Percentiles rank a stretch among this genome's conserved stretches.
Conservation (phyloP, 495 filamentous ascomycete species). For the Neurospora sp. region DNA sequence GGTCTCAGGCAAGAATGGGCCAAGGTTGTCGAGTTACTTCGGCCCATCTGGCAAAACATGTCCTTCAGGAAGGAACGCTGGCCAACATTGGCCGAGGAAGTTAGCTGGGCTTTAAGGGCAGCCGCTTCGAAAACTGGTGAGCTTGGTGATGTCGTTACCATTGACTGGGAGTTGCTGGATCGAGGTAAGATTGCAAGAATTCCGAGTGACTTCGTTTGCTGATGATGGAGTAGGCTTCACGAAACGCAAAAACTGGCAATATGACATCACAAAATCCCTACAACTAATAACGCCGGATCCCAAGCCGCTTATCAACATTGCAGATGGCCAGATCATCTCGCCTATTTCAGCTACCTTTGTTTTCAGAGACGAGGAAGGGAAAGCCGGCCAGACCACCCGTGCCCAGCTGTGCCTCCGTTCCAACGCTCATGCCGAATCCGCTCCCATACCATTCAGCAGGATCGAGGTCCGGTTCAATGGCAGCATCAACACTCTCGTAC, state of each 20-base stretch:
- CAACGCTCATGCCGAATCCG: slow-evolving; percentile 49
- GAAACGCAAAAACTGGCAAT: slow-evolving; percentile 50
- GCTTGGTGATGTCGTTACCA: slow-evolving; percentile 53
- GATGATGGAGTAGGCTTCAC: slow-evolving; percentile 41
- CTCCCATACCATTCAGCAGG: slow-evolving; percentile 52
- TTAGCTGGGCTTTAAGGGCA: slow-evolving; percentile 63
- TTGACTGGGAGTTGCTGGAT: slow-evolving; percentile 79
- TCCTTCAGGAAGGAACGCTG: slow-evolving; percentile 71
- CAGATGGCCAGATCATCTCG: slow-evolving; percentile 56
- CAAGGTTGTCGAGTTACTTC: slow-evolving; percentile 55
- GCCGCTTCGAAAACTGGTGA: slow-evolving; percentile 57
- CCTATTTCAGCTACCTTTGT: slow-evolving; percentile 62
- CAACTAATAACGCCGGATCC: slow-evolving; percentile 41
- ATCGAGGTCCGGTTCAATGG: slow-evolving; percentile 61
- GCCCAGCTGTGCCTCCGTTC: slow-evolving; percentile 70
- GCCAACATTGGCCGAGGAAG: slow-evolving; percentile 63
- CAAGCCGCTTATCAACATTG: slow-evolving; percentile 55
- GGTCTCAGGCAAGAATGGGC: slow-evolving; percentile 52
- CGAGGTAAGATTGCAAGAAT: slow-evolving; percentile 37
- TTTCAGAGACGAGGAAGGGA: slow-evolving; percentile 64
- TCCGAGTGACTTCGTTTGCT: neutral
- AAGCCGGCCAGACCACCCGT: slow-evolving; percentile 67
- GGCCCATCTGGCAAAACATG: slow-evolving; percentile 61
- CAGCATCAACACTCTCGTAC: slow-evolving; percentile 47
- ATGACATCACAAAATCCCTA: slow-evolving; percentile 65